Conservation (phyloP, 139 green algal species). For the Mesotaenium endlicherianum region DNA sequence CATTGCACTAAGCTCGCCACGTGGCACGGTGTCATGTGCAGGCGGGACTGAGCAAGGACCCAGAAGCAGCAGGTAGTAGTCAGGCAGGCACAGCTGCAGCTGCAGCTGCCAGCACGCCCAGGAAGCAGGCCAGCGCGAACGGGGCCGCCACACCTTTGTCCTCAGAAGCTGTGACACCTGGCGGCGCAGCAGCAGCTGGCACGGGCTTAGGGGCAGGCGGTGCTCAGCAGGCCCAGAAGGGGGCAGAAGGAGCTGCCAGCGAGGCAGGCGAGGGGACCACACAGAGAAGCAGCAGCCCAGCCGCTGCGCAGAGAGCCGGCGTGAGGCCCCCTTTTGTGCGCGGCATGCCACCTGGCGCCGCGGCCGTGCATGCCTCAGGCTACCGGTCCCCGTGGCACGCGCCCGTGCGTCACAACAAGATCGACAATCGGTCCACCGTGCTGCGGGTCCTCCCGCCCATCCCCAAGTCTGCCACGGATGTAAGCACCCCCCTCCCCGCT, state of each 20-base stretch:
- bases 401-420: slow-evolving; percentile 3
- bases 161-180: not conserved
- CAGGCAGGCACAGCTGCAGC: not conserved
- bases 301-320: not conserved
- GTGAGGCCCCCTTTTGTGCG: not conserved
- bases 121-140: not conserved
- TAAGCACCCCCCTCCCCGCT: not conserved
- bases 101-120: not conserved
- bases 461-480: not conserved
- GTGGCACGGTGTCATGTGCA: no score
- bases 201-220: not conserved
- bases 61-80: not conserved
- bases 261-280: not conserved
- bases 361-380: no score
- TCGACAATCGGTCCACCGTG: slow-evolving; percentile 44
- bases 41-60: no score
- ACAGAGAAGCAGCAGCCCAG: not conserved
- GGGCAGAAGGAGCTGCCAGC: not conserved
- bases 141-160: not conserved
- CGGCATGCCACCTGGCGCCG: no score
- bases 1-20: no score
- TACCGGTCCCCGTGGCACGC: not conserved
- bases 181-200: not conserved
- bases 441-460: slow-evolving; percentile 25
- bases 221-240: not conserved